Evolutionary conservation across 116 monocot genomes (phyloP).

Genomic region (Trichopus zeylanicus): DNA sequence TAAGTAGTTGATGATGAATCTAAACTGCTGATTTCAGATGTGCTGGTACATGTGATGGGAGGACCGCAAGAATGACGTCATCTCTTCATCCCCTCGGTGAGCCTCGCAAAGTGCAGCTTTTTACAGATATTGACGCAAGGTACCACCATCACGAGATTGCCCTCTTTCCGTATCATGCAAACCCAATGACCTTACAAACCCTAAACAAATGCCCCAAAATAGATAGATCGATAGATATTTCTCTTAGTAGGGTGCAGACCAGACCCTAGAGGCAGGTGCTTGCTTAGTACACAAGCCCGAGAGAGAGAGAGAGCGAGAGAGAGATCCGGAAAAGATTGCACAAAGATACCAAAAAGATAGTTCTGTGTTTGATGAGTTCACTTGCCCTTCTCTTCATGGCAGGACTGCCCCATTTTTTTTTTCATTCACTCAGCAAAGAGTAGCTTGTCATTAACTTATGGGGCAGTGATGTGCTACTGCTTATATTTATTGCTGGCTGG

Average conservation of each 20-base stretch:
- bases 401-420: background rate
- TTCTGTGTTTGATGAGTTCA: background rate
- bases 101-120: background rate
- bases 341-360: slow-evolving; percentile 8
- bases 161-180: slow-evolving; percentile 7
- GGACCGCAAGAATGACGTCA: too few species aligned
- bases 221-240: background rate
- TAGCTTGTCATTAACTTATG: background rate
- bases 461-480: background rate
- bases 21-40: too few species aligned
- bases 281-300: slow-evolving; percentile 4
- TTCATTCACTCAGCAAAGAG: background rate
- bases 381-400: background rate
- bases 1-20: too few species aligned
- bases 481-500: background rate
- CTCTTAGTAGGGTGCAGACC: too few species aligned
- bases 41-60: too few species aligned
- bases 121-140: background rate
- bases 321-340: too few species aligned
- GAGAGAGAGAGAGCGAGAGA: too few species aligned
- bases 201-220: background rate
- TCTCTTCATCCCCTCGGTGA: too few species aligned
- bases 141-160: slow-evolving; percentile 4
- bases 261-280: background rate
- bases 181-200: background rate